Evolutionary conservation across 148 eudicot species (phyloP).

Genomic region (Fagopyrum tataricum): DNA sequence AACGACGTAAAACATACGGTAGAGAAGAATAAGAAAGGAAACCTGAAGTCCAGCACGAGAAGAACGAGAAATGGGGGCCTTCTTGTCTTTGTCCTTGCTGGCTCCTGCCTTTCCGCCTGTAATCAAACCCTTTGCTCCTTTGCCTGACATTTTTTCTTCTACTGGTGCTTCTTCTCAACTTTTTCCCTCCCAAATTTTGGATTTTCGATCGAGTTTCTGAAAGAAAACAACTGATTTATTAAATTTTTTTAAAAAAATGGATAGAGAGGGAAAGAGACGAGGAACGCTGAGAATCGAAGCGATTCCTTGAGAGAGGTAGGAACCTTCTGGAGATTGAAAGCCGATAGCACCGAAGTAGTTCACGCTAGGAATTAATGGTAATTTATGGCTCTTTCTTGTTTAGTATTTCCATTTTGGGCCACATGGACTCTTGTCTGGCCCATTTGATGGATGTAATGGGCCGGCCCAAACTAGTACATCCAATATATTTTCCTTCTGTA

Average conservation of each 20-base stretch:
- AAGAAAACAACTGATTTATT: neutral
- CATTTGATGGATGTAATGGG: neutral
- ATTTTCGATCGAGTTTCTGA: neutral
- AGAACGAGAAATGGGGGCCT: conserved; percentile 61
- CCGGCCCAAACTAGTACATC: neutral
- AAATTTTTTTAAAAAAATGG: neutral
- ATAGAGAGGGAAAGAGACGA: neutral
- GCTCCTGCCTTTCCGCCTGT: conserved; percentile 33
- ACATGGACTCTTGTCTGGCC: neutral
- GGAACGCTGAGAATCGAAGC: neutral
- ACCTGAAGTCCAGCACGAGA: conserved; percentile 88
- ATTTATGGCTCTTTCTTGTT: neutral
- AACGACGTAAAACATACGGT: neutral
- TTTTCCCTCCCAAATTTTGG: conserved; percentile 9
- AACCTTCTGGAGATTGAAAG: conserved; percentile 10
- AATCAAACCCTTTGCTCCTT: conserved; percentile 68
- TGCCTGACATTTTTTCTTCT: conserved; percentile 26
- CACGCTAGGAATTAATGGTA: neutral
- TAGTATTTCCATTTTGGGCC: neutral
- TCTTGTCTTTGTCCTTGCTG: conserved; percentile 56
- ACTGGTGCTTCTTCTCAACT: neutral
- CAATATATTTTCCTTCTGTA: too few relatives aligned
- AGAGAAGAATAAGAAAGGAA: neutral
- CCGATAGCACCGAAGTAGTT: neutral
- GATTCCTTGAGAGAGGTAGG: neutral